These are phyloP conservation scores for Picea sitchensis DNA, from an alignment of 75 land plant species.

Conservation along the genomic window DNA sequence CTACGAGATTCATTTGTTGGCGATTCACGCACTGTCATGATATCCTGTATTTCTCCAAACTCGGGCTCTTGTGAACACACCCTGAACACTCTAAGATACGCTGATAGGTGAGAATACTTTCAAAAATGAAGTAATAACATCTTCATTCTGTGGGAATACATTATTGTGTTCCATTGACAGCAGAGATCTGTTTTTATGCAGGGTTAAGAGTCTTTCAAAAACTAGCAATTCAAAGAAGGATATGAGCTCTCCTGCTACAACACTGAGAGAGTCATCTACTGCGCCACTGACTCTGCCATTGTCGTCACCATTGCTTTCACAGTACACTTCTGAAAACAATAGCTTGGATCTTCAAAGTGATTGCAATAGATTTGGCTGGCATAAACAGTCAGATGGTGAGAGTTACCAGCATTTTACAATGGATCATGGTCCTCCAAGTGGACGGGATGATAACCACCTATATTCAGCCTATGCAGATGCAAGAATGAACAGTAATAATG, in stretches of 20 bases:
- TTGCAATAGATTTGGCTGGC: conserved; percentile 26
- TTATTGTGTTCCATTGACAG: neutral
- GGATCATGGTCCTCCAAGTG: conserved; percentile 9
- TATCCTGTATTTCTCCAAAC: conserved; percentile 96
- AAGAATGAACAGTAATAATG: neutral
- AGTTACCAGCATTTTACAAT: neutral
- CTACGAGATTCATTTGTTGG: conserved; percentile 96
- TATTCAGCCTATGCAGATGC: neutral
- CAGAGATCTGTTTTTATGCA: conserved; percentile 20
- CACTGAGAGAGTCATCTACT: conserved; percentile 43
- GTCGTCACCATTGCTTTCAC: conserved; percentile 19
- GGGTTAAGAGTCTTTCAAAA: conserved; percentile 98
- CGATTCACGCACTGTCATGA: conserved; percentile 95
- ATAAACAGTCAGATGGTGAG: conserved; percentile 34
- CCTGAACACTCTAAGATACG: conserved; percentile 96
- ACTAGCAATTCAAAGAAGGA: conserved; percentile 75
- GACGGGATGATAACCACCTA: conserved; percentile 6
- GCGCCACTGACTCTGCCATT: conserved; percentile 18
- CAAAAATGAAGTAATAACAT: no score
- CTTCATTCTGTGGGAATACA: neutral
- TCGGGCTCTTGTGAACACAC: conserved; percentile 99
- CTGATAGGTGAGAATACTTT: conserved; percentile 72
- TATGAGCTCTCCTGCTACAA: conserved; percentile 20
- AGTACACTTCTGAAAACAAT: conserved; percentile 21
- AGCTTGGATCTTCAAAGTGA: conserved; percentile 15